These are phyloP conservation scores for Mortierella claussenii DNA, from an alignment of 192 early-diverging fungal species.

Conservation along the genomic window DNA sequence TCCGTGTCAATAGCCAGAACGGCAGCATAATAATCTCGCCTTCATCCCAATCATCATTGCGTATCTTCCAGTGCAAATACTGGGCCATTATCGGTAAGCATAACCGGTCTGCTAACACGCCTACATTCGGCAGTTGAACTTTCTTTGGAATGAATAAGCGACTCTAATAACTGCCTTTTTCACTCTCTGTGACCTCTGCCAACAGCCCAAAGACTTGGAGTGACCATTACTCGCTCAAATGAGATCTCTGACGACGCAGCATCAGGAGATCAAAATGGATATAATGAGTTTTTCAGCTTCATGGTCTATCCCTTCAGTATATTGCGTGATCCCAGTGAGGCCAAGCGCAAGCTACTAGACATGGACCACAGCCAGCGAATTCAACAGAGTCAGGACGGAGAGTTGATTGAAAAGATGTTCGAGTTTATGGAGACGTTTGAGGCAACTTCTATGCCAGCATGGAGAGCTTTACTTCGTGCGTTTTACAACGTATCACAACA, in stretches of 20 bases:
- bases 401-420: not conserved
- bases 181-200: not conserved
- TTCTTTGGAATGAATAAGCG: no score
- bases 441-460: constrained; percentile 15
- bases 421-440: constrained; percentile 12
- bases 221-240: constrained; percentile 9
- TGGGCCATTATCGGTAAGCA: constrained; percentile 36
- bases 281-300: constrained; percentile 8
- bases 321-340: not conserved
- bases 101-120: no score
- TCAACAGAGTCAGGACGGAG: constrained; percentile 3
- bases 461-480: constrained; percentile 8
- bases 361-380: constrained; percentile 20
- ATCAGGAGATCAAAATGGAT: constrained; percentile 1
- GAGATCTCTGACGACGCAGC: constrained; percentile 21
- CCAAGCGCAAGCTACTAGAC: not conserved
- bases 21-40: constrained; percentile 7
- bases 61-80: constrained; percentile 30
- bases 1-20: constrained; percentile 15
- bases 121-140: no score
- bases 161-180: no score
- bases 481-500: constrained; percentile 34
- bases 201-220: constrained; percentile 28
- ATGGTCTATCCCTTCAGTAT: constrained; percentile 23
- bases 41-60: constrained; percentile 12